phyloP scores from a whole-genome alignment of 2,329 filamentous ascomycete species.

The Beauveria asiatica region DNA sequence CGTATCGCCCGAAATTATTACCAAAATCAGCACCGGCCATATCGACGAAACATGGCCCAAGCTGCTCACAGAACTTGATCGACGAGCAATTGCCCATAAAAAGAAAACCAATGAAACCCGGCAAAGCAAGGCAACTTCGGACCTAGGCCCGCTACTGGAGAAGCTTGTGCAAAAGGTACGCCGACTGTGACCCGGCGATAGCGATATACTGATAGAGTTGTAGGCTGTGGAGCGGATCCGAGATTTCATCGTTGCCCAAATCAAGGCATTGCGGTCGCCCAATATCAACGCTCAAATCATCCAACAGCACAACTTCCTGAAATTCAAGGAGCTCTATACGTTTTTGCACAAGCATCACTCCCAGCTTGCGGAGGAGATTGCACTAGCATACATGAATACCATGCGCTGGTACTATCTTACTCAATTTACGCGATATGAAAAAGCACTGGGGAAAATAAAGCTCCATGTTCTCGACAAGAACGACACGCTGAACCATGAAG shows the following conservation, averaged over 20 bases:
- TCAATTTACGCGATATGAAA: slow-evolving; percentile 82
- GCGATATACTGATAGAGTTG: slow-evolving; percentile 11
- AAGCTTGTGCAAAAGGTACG: slow-evolving; percentile 72
- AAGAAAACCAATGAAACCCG: slow-evolving; percentile 52
- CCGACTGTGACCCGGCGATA: not conserved
- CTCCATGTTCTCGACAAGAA: slow-evolving; percentile 75
- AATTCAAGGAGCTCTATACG: slow-evolving; percentile 77
- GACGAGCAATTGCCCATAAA: slow-evolving; percentile 63
- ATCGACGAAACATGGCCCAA: slow-evolving; percentile 88
- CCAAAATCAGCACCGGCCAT: slow-evolving; percentile 76
- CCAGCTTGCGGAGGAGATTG: slow-evolving; percentile 80
- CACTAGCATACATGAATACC: slow-evolving; percentile 90
- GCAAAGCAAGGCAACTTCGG: slow-evolving; percentile 67
- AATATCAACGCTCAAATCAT: slow-evolving; percentile 97
- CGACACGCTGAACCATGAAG: slow-evolving; percentile 75
- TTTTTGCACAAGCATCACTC: slow-evolving; percentile 80
- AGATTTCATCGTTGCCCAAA: slow-evolving; percentile 88
- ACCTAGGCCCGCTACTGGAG: slow-evolving; percentile 76
- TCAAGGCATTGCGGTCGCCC: slow-evolving; percentile 86
- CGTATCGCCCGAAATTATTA: slow-evolving; percentile 74
- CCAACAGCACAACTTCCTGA: slow-evolving; percentile 84
- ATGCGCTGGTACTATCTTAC: slow-evolving; percentile 98
- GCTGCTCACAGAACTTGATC: slow-evolving; percentile 75
- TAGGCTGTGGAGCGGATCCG: slow-evolving; percentile 87
- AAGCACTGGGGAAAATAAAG: slow-evolving; percentile 75